Percentiles rank a stretch among this genome's conserved stretches.
Evolutionary conservation across 495 filamentous ascomycete species (phyloP).

Genomic region (Xylaria acuta): DNA sequence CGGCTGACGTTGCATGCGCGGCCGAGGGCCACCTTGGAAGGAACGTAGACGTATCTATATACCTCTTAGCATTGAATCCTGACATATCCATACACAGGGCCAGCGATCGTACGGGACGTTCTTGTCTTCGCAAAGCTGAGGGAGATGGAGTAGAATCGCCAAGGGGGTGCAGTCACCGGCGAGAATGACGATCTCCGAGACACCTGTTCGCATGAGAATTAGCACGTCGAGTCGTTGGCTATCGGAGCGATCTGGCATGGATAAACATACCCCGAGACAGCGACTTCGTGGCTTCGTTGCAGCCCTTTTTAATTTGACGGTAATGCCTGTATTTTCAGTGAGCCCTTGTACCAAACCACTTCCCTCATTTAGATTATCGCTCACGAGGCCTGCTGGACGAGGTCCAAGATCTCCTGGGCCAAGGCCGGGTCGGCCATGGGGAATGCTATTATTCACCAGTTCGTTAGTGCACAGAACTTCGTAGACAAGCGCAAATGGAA

Average conservation of each 20-base stretch:
- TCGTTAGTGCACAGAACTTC: neutral
- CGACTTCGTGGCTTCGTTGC: conserved; percentile 57
- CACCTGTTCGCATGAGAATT: conserved; percentile 57
- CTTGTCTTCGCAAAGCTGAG: conserved; percentile 86
- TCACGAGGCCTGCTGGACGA: conserved; percentile 81
- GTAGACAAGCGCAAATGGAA: neutral
- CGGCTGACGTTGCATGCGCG: conserved; percentile 84
- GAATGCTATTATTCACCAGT: conserved; percentile 69
- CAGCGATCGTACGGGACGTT: conserved; percentile 77
- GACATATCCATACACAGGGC: conserved; percentile 40
- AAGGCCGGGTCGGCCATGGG: conserved; percentile 84
- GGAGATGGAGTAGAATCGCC: conserved; percentile 91
- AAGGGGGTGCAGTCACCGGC: conserved; percentile 86
- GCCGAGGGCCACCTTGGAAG: conserved; percentile 74
- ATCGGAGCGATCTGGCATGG: neutral
- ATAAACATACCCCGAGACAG: conserved; percentile 31
- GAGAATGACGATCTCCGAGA: conserved; percentile 84
- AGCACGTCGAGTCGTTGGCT: neutral
- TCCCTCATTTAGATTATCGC: conserved; percentile 9
- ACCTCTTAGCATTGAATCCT: conserved; percentile 47
- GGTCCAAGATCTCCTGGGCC: conserved; percentile 81
- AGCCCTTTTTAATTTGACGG: conserved; percentile 88
- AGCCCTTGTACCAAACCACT: conserved; percentile 14
- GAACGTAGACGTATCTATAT: conserved; percentile 58
- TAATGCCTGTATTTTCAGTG: conserved; percentile 56